Evolutionary conservation across 805 yeast genomes (phyloP).

Genomic region (Groenewaldozyma salmanticensis): DNA sequence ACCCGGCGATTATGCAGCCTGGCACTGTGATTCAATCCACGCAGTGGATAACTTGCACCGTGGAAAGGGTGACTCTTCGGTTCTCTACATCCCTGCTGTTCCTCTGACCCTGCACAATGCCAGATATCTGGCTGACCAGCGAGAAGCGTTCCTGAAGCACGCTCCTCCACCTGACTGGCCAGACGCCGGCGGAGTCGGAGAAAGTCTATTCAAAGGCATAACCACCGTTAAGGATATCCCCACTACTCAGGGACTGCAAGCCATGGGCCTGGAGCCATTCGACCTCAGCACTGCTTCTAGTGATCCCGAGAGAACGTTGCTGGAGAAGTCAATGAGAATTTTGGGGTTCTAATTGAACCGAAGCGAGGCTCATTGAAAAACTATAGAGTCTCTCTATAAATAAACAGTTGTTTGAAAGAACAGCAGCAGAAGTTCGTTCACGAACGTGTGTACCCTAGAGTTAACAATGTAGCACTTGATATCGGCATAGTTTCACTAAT

Average conservation of each 20-base stretch:
- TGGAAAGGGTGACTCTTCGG: slow-evolving; percentile 31
- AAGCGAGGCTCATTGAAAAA: too few relatives aligned
- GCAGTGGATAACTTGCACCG: slow-evolving; percentile 32
- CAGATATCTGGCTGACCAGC: slow-evolving; percentile 15
- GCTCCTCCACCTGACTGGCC: slow-evolving; percentile 13
- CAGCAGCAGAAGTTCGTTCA: too few relatives aligned
- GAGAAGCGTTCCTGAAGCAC: slow-evolving; percentile 13
- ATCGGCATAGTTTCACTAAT: background rate
- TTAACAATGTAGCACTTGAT: background rate
- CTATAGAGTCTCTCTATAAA: too few relatives aligned
- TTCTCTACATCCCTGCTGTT: slow-evolving; percentile 30
- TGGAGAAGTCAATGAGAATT: background rate
- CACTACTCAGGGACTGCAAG: background rate
- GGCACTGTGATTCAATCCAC: slow-evolving; percentile 38
- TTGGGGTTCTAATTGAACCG: background rate
- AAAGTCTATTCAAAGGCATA: background rate
- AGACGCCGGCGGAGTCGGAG: background rate
- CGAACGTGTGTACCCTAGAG: too few relatives aligned
- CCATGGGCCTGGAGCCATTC: background rate
- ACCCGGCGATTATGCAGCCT: slow-evolving; percentile 36
- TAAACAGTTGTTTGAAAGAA: too few relatives aligned
- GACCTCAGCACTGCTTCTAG: background rate
- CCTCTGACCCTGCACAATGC: slow-evolving; percentile 22
- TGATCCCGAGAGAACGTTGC: background rate
- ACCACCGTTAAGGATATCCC: background rate